Evolutionary conservation across 345 rosid species (phyloP).

Genomic region (Eucalyptus rudis): DNA sequence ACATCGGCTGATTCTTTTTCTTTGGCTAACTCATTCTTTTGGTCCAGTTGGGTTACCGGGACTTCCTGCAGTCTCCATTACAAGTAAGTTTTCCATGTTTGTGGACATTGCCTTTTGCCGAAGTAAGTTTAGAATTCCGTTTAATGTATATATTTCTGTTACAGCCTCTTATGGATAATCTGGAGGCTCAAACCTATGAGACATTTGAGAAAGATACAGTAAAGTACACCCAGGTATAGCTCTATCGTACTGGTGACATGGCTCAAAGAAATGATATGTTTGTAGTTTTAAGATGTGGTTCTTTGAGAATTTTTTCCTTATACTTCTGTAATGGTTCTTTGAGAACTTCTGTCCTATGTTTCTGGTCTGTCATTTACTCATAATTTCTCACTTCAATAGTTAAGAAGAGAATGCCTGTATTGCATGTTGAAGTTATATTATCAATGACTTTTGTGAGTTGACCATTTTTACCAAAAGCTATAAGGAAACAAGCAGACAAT

Average conservation of each 20-base stretch:
- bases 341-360: not conserved
- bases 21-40: not conserved
- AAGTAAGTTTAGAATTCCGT: not conserved
- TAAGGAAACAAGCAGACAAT: not conserved
- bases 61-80: conserved; percentile 88
- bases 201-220: conserved; percentile 90
- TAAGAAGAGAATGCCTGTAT: not conserved
- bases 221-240: conserved; percentile 76
- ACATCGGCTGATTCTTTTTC: conserved; percentile 1
- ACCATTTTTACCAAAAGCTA: not conserved
- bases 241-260: not conserved
- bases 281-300: not conserved
- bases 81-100: conserved; percentile 47
- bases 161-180: conserved; percentile 99
- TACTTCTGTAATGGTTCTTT: not conserved
- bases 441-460: not conserved
- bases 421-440: not conserved
- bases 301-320: not conserved
- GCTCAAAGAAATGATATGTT: not conserved
- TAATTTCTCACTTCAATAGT: not conserved
- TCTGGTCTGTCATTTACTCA: not conserved
- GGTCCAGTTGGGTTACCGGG: conserved; percentile 84
- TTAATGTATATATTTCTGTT: not conserved
- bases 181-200: conserved; percentile 98
- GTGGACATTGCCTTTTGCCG: not conserved